phyloP scores from a whole-genome alignment of 306 rosid genomes.

The Elaeagnus macrophylla region DNA sequence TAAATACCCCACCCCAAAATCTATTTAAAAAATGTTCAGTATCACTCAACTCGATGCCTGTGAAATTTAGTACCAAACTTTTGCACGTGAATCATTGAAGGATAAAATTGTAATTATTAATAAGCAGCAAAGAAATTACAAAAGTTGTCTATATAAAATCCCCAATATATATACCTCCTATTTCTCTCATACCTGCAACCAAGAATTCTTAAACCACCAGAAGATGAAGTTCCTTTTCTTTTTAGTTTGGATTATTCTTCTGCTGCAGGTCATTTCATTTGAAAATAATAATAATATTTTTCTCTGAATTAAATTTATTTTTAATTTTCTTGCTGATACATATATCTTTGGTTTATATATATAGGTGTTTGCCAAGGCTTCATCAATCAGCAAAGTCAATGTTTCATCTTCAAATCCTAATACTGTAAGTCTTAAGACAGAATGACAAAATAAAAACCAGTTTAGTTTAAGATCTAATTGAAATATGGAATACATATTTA shows the following conservation, averaged over 20 bases:
- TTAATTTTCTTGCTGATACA: too few relatives aligned
- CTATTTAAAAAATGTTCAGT: too few relatives aligned
- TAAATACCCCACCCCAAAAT: too few relatives aligned
- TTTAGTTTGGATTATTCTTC: slow-evolving; percentile 12
- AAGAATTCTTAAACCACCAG: not conserved
- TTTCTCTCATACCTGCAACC: slow-evolving; percentile 3
- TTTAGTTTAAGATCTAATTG: too few relatives aligned
- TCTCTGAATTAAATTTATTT: not conserved
- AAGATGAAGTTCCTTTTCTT: slow-evolving; percentile 27
- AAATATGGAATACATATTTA: not conserved
- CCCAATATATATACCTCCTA: not conserved
- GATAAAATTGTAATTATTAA: not conserved
- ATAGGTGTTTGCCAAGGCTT: slow-evolving; percentile 39
- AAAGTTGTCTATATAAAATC: slow-evolving; percentile 2
- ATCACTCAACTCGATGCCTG: too few relatives aligned
- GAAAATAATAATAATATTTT: too few relatives aligned
- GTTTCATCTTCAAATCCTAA: slow-evolving; percentile 17
- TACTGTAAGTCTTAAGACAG: not conserved
- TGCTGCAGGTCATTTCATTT: slow-evolving; percentile 23
- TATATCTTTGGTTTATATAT: not conserved
- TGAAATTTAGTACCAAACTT: slow-evolving; percentile 14
- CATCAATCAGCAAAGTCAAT: slow-evolving; percentile 13
- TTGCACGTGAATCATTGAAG: slow-evolving; percentile 14
- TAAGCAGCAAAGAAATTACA: not conserved
- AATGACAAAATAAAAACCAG: too few relatives aligned